These are phyloP conservation scores for Marasmius tenuissimus DNA, from an alignment of 1,284 basidiomycete genomes.

Conservation along the genomic window DNA sequence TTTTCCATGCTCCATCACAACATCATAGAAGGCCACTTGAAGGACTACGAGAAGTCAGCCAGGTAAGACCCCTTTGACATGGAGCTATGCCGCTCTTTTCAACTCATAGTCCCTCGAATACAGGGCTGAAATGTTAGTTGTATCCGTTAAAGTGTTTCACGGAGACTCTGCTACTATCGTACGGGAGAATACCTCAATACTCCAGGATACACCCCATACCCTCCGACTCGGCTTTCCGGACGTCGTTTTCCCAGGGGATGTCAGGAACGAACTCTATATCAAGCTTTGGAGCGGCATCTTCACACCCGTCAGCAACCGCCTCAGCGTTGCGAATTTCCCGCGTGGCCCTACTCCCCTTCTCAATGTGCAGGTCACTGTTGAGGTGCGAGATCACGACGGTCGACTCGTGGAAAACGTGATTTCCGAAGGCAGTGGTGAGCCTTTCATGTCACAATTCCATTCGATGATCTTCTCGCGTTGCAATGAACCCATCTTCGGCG, in stretches of 20 bases:
- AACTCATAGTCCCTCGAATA: conserved; percentile 12
- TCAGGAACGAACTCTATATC: conserved; percentile 94
- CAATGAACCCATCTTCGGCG: conserved; percentile 88
- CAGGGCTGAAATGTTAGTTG: conserved; percentile 83
- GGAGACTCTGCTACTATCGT: conserved; percentile 78
- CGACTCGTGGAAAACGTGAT: conserved; percentile 74
- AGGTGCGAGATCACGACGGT: conserved; percentile 82
- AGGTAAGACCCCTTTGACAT: conserved; percentile 48
- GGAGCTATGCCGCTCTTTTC: not conserved
- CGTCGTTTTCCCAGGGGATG: conserved; percentile 90
- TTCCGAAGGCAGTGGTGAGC: conserved; percentile 85
- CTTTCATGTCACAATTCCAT: conserved; percentile 77
- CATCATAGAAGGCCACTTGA: conserved; percentile 79
- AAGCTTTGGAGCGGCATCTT: conserved; percentile 93
- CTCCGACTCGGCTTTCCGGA: conserved; percentile 95
- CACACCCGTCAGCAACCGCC: conserved; percentile 47
- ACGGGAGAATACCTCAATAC: conserved; percentile 84
- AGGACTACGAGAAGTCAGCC: conserved; percentile 83
- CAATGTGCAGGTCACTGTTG: conserved; percentile 89
- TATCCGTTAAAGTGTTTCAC: conserved; percentile 90
- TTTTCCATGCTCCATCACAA: conserved; percentile 96
- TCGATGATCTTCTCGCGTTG: conserved; percentile 89
- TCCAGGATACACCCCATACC: conserved; percentile 82
- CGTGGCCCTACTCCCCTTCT: conserved; percentile 53
- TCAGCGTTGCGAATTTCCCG: conserved; percentile 64